A percentile compares a stretch with the other conserved stretches of the same genome.
Evolutionary conservation across 2,329 filamentous ascomycete species (phyloP).

Genomic region (Neophaeococcomyces aloes): DNA sequence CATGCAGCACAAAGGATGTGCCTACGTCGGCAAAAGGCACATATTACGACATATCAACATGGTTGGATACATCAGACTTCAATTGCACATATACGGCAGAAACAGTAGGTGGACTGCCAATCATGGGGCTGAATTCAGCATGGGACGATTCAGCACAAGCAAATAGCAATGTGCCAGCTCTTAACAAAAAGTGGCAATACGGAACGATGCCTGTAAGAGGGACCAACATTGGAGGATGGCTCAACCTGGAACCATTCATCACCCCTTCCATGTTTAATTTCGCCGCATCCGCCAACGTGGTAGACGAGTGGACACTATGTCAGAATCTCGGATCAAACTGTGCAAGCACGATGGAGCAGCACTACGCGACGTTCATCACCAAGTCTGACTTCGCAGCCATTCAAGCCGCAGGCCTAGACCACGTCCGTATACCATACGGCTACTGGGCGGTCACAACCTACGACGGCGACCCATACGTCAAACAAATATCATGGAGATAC

Average conservation of each 20-base stretch:
- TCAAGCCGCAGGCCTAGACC: slow-evolving; percentile 76
- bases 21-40: slow-evolving; percentile 60
- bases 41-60: slow-evolving; percentile 78
- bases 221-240: slow-evolving; percentile 89
- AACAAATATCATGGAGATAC: slow-evolving; percentile 83
- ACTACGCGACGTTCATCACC: slow-evolving; percentile 82
- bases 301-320: slow-evolving; percentile 81
- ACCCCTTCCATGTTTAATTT: slow-evolving; percentile 82
- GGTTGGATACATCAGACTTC: slow-evolving; percentile 83
- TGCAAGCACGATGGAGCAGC: slow-evolving; percentile 60
- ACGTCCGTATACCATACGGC: slow-evolving; percentile 88
- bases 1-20: slow-evolving; percentile 45
- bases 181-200: slow-evolving; percentile 72
- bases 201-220: slow-evolving; percentile 69
- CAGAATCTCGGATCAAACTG: slow-evolving; percentile 54
- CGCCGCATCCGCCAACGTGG: slow-evolving; percentile 49
- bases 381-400: slow-evolving; percentile 79
- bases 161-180: slow-evolving; percentile 67
- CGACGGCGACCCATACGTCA: slow-evolving; percentile 75
- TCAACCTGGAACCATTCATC: slow-evolving; percentile 89
- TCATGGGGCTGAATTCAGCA: slow-evolving; percentile 76
- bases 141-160: slow-evolving; percentile 77
- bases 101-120: slow-evolving; percentile 71
- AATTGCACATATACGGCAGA: slow-evolving; percentile 86
- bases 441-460: slow-evolving; percentile 92